Base-by-base conservation (phyloP, 2,329 filamentous ascomycete species). In the Esteya vermicola region DNA sequence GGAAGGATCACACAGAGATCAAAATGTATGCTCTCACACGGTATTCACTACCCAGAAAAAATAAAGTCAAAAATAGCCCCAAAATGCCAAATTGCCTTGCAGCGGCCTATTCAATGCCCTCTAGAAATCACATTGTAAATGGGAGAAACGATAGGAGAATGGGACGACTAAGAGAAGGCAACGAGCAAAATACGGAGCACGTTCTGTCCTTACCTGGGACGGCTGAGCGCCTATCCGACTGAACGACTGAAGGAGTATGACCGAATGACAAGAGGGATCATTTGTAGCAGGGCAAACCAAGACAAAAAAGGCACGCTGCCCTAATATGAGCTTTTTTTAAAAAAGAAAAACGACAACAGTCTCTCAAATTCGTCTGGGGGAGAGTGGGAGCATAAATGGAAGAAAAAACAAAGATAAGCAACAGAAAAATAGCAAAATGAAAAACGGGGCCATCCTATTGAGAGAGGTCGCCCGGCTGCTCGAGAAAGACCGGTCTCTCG, bases 311-410 rank as follows among this genome's bases (percentile, higher is more conserved):
- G n/a, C n/a, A n/a, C n/a, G n/a, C n/a, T n/a, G n/a, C n/a, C n/a
- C n/a, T n/a, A n/a, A n/a, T n/a, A n/a, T n/a, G n/a, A n/a, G n/a
- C n/a, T n/a, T n/a, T n/a, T n/a, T n/a, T n/a, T n/a, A n/a, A n/a
- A n/a, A n/a, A n/a, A n/a, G n/a, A 28, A 28, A 28, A 22, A 33
- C 35, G 33, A 28, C 25, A 28, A n/a, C n/a, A n/a, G n/a, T 20
- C 36, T 37, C 38, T 38, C 26, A 34, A 38, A 23, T 30, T 37
- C 23, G 23, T 42, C 35, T n/a, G 8, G 18, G n/a, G n/a, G n/a
- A n/a, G 27, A 33, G 19, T 38, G 16, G 35, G 16, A 30, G 27
- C 30, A 28, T 34, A 34, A 20, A 38, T 38, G 33, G 30, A n/a
- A 30, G 28, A 37, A 26, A 14, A 21, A 19, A 27, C 20, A 34